Evolutionary conservation across 2,329 filamentous ascomycete genomes (phyloP).

Genomic region (Rasamsonia emersonii): DNA sequence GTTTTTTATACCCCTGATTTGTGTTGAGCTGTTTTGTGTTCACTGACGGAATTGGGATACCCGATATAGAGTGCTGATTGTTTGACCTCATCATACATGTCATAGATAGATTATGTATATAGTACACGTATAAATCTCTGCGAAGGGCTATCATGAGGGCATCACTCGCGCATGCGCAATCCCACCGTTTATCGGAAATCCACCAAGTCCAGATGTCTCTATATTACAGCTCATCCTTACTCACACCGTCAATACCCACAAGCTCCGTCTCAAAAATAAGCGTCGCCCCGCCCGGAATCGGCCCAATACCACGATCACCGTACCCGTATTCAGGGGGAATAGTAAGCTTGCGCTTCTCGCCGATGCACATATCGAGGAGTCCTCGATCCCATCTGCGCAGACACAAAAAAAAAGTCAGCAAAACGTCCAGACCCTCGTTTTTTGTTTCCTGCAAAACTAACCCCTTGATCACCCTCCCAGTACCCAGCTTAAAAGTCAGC

Average conservation of each 20-base stretch:
- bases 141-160: too few relatives aligned
- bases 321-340: conserved; percentile 85
- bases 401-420: conserved; percentile 10
- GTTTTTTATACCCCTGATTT: too few relatives aligned
- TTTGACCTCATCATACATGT: too few relatives aligned
- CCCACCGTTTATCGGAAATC: too few relatives aligned
- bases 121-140: conserved; percentile 2
- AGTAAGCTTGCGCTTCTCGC: conserved; percentile 81
- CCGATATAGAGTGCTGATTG: too few relatives aligned
- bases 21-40: too few relatives aligned
- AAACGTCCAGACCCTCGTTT: too few relatives aligned
- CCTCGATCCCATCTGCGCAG: conserved; percentile 73
- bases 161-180: too few relatives aligned
- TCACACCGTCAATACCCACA: conserved; percentile 69
- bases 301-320: conserved; percentile 64
- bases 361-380: conserved; percentile 86
- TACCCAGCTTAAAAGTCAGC: conserved; percentile 70
- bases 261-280: conserved; percentile 90
- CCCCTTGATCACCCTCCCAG: conserved; percentile 82
- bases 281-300: conserved; percentile 74
- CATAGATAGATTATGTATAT: conserved; percentile 11
- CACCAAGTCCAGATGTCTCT: too few relatives aligned
- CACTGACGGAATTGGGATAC: too few relatives aligned
- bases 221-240: conserved; percentile 37
- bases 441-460: too few relatives aligned